Conservation (phyloP, 331 rosid genomes). For the Telfairia occidentalis region DNA sequence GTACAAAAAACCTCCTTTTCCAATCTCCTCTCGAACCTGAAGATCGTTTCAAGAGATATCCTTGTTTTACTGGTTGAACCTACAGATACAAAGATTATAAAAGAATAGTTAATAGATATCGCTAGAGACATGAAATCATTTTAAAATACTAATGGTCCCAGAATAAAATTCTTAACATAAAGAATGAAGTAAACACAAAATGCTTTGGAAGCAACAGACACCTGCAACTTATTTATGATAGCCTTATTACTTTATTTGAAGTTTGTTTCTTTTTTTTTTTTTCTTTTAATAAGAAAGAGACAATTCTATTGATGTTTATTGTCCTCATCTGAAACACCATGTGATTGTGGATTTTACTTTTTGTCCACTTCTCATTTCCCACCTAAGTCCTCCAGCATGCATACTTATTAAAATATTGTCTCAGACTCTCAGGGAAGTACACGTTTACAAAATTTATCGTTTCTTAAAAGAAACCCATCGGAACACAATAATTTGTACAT, state of each 20-base stretch:
- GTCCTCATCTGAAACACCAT: not conserved
- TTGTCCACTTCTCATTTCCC: not conserved
- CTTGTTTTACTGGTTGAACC: conserved; percentile 74
- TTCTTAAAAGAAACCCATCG: too few relatives aligned
- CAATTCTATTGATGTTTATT: not conserved
- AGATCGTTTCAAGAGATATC: conserved; percentile 84
- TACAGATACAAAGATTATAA: conserved; percentile 16
- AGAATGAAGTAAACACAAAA: not conserved
- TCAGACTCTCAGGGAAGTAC: not conserved
- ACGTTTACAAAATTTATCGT: too few relatives aligned
- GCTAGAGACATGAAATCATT: not conserved
- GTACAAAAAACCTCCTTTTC: conserved; percentile 88
- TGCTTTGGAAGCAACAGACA: not conserved
- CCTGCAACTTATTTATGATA: not conserved
- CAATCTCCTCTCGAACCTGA: conserved; percentile 78
- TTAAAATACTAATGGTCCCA: not conserved
- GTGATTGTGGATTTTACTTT: not conserved
- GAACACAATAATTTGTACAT: too few relatives aligned
- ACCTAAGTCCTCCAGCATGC: not conserved
- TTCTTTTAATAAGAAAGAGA: not conserved
- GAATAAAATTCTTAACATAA: not conserved
- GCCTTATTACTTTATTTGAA: not conserved
- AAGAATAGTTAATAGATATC: not conserved
- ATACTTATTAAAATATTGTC: not conserved
- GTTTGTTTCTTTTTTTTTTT: not conserved